Conservation (phyloP, 225 moss, liverwort and hornwort species). For the Sphagnum tenellum region DNA sequence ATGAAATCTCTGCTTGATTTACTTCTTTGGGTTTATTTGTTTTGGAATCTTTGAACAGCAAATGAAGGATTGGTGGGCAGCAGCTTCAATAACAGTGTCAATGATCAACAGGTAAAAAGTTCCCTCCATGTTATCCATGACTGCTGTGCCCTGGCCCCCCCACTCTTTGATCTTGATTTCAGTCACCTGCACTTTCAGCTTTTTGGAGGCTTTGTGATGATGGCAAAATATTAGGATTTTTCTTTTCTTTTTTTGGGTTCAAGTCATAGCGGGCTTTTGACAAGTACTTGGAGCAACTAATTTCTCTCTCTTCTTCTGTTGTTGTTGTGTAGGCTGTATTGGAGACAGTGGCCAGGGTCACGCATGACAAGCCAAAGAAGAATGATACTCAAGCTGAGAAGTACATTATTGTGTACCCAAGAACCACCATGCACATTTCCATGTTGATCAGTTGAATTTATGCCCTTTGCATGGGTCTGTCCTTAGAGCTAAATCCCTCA, state of each 20-base stretch:
- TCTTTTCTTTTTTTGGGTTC: background rate
- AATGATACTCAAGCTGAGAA: slow-evolving; percentile 86
- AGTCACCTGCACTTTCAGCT: background rate
- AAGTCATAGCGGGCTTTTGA: background rate
- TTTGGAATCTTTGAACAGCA: slow-evolving; percentile 20
- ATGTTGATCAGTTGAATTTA: too few species aligned
- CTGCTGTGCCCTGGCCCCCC: too few species aligned
- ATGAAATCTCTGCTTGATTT: too few species aligned
- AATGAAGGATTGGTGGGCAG: slow-evolving; percentile 89
- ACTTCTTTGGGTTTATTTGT: too few species aligned
- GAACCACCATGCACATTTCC: background rate
- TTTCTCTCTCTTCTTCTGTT: background rate
- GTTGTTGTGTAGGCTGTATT: slow-evolving; percentile 52
- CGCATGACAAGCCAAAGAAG: slow-evolving; percentile 84
- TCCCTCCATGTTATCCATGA: too few species aligned
- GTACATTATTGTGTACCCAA: slow-evolving; percentile 5
- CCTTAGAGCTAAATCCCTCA: too few species aligned
- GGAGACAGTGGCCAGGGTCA: slow-evolving; percentile 93
- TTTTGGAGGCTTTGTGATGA: background rate
- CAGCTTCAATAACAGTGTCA: slow-evolving; percentile 91
- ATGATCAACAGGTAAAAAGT: slow-evolving; percentile 59
- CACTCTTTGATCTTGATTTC: background rate
- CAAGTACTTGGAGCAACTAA: background rate
- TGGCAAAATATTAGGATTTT: background rate
- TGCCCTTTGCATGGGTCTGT: too few species aligned